phyloP scores from a whole-genome alignment of 345 rosid genomes.

The Populus ilicifolia region DNA sequence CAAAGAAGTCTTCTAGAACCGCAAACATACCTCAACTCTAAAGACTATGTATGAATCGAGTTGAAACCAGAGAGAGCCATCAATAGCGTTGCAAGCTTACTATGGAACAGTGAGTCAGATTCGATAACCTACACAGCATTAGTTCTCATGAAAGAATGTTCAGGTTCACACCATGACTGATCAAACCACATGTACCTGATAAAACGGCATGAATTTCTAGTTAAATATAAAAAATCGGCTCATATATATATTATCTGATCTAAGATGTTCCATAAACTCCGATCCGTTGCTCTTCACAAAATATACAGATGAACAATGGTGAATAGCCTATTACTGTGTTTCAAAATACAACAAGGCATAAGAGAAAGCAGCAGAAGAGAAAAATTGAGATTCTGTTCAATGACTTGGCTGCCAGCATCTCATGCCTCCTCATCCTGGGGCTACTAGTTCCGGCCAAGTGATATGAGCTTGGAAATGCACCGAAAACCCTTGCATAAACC shows the following conservation, averaged over 20 bases:
- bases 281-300: background rate
- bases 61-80: no score
- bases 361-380: slow-evolving; percentile 68
- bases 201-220: background rate
- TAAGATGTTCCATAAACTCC: background rate
- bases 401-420: slow-evolving; percentile 64
- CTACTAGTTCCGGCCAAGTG: slow-evolving; percentile 24
- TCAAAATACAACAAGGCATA: slow-evolving; percentile 87
- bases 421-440: slow-evolving; percentile 65
- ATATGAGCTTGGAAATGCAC: slow-evolving; percentile 54
- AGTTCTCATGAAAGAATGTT: background rate
- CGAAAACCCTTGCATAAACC: slow-evolving; percentile 70
- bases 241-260: background rate
- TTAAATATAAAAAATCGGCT: background rate
- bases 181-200: background rate
- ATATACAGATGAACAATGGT: background rate
- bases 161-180: background rate
- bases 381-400: slow-evolving; percentile 75
- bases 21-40: no score
- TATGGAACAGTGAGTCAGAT: background rate
- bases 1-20: no score
- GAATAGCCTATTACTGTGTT: background rate
- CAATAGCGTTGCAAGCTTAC: background rate
- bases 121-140: background rate
- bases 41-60: no score